Evolutionary conservation across 78 protist species (phyloP), one percentile per base, ranked within the genome.

Genomic region (Isochrysis galbana): DNA sequence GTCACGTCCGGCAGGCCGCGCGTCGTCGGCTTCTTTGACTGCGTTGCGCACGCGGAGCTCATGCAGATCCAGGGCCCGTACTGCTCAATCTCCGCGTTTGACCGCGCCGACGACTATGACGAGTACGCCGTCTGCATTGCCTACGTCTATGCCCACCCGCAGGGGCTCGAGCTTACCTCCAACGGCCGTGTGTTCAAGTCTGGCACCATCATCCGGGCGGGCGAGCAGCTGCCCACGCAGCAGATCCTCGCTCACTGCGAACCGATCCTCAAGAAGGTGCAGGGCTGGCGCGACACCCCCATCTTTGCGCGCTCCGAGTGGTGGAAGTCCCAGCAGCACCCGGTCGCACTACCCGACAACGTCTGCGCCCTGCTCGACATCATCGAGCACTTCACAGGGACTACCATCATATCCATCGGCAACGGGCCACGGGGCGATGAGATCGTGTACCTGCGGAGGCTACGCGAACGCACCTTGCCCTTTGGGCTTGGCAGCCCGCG

Each of bases 101-200:
- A 91, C 89, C 46, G 93, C 38, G 93, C 80, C 55, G 93, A 91
- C 54, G 93, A 55, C n/a, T 91, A 91, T 78, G 93, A 91, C 51
- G 2, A 1, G 54, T 51, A 48, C 29, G 93, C 88, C 34, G 83
- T 91, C 80, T 74, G 42, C 77, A 39, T 91, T 41, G 93, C 88
- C 39, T 91, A 91, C 87, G 93, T 91, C 26, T 91, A 45, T 70
- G n/a, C 19, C 44, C 89, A 91, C 67, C 86, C 86, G 21, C 89
- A 67, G n/a, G 93, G 93, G 44, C 41, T 26, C 1, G 1, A 7
- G 26, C 19, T 39, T 21, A 0, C 0, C 93, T 39, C 74, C 88
- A 91, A 91, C 93, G 93, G 93, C 44, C n/a, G 67, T n/a, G 26
- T 10, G 41, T 67, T 72, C 67, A 1, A 38, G 38, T 72, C 39